These are phyloP conservation scores for Anacardium occidentale DNA, from an alignment of 345 rosid species.

Conservation along the genomic window DNA sequence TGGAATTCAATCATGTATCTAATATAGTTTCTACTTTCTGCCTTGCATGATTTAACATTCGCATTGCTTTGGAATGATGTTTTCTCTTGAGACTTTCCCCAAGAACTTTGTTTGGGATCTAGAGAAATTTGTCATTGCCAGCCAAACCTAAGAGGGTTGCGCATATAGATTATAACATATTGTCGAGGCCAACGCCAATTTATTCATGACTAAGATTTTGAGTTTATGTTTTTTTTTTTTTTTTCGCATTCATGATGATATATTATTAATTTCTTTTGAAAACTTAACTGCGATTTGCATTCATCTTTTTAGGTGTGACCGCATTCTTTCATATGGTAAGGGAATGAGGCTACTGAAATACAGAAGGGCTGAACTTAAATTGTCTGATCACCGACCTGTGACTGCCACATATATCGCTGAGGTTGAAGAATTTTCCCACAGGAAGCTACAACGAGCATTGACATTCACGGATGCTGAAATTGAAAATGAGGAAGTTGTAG, in stretches of 20 bases:
- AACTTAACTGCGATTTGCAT: not conserved
- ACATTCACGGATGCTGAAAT: conserved; percentile 88
- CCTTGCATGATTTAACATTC: too few species aligned
- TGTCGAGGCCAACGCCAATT: not conserved
- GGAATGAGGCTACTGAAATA: conserved; percentile 77
- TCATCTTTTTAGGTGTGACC: conserved; percentile 69
- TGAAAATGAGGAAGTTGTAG: conserved; percentile 43
- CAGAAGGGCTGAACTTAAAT: conserved; percentile 61
- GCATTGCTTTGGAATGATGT: not conserved
- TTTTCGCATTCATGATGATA: not conserved
- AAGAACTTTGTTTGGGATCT: not conserved
- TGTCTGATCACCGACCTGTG: conserved; percentile 97
- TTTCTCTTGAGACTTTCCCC: not conserved
- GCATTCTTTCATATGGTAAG: conserved; percentile 74
- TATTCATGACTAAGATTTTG: not conserved
- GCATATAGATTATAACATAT: not conserved
- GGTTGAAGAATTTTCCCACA: conserved; percentile 75
- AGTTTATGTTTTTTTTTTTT: not conserved
- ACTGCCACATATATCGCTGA: conserved; percentile 75
- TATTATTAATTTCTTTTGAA: conserved; percentile 6
- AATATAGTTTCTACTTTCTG: not conserved
- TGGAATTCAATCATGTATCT: not conserved
- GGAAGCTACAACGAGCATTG: conserved; percentile 82
- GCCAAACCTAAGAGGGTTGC: not conserved
- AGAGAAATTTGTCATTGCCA: not conserved